Evolutionary conservation across 345 rosid genomes (phyloP), one percentile per base, ranked within the genome.

Genomic region (Arabidopsis suecica): DNA sequence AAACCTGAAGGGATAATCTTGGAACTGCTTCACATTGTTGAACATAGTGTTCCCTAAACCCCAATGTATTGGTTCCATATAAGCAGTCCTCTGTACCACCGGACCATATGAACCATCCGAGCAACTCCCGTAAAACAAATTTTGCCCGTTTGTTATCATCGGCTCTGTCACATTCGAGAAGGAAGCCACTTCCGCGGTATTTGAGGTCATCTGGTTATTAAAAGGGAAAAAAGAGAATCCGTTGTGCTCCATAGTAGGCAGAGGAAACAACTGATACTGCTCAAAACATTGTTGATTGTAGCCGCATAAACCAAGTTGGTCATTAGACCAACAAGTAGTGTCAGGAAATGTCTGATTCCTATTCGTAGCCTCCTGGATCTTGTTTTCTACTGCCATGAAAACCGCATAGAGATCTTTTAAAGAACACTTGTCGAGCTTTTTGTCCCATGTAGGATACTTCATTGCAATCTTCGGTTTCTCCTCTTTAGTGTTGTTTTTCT

Each of bases 361-460:
- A 23, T 47, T 73, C 14, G 69, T 18, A 60, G 68, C 81, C 34
- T 78, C 78, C 1, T 73, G 78, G 45, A 78, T 78, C 74, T 78
- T 78, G 28, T 54, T 73, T 37, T 47, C 69, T 5, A 78, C 64
- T 5, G 45, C 36, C 48, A 54, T 30, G 25, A 53, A 73, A 61
- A 53, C 38, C 4, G 44, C 69, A 16, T 48, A 73, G 3, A 78
- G 74, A 38, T 72, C 81, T 5, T 61, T 54, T 53, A 66, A 66
- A 18, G 81, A 78, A 53, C 69, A 72, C 9, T 41, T 61, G 3
- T 54, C 69, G 3, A 78, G 74, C 65, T 61, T 73, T 16, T 45
- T 47, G 53, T 78, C 81, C 78, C 74, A 78, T 32, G 78, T 5
- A 51, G 41, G 34, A 38, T 67, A 78, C 63, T 78, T 78, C 7